These are phyloP conservation scores for Fomitopsis pulvina DNA, from an alignment of 768 basidiomycete species.

Conservation along the genomic window DNA sequence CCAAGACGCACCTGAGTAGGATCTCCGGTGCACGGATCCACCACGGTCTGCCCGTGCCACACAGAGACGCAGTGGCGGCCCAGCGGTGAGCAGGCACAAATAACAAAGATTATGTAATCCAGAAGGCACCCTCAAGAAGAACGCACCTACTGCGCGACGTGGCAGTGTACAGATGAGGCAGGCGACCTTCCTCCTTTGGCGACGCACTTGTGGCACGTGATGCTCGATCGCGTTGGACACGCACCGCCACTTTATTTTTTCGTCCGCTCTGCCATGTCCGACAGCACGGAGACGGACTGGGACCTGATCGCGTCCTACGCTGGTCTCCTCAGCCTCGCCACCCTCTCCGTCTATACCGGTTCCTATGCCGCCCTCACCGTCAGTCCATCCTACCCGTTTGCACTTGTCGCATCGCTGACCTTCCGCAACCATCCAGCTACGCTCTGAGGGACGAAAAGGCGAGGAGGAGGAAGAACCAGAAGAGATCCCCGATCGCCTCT, in stretches of 20 bases:
- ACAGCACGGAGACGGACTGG: slow-evolving; percentile 33
- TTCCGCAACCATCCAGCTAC: slow-evolving; percentile 4
- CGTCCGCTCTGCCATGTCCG: slow-evolving; percentile 3
- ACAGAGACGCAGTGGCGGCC: too few species aligned
- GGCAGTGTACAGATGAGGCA: neutral
- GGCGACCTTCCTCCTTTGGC: neutral
- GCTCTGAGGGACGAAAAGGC: slow-evolving; percentile 22
- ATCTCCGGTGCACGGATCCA: too few species aligned
- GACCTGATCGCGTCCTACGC: slow-evolving; percentile 61
- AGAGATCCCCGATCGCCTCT: slow-evolving; percentile 50
- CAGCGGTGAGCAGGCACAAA: too few species aligned
- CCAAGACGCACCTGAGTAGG: too few species aligned
- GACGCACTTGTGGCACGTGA: neutral
- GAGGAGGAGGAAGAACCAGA: slow-evolving; percentile 54
- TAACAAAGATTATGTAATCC: too few species aligned
- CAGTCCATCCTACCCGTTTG: slow-evolving; percentile 21
- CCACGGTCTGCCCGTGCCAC: too few species aligned
- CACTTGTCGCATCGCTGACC: neutral
- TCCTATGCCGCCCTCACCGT: slow-evolving; percentile 65
- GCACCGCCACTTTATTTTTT: slow-evolving; percentile 9
- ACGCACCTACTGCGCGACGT: too few species aligned
- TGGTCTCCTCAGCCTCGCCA: slow-evolving; percentile 62
- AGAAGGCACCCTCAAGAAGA: too few species aligned
- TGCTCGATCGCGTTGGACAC: neutral
- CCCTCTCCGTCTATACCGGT: slow-evolving; percentile 61